These are phyloP conservation scores for Hypoxylon sp. DNA, from an alignment of 2,329 filamentous ascomycete species.

Conservation along the genomic window DNA sequence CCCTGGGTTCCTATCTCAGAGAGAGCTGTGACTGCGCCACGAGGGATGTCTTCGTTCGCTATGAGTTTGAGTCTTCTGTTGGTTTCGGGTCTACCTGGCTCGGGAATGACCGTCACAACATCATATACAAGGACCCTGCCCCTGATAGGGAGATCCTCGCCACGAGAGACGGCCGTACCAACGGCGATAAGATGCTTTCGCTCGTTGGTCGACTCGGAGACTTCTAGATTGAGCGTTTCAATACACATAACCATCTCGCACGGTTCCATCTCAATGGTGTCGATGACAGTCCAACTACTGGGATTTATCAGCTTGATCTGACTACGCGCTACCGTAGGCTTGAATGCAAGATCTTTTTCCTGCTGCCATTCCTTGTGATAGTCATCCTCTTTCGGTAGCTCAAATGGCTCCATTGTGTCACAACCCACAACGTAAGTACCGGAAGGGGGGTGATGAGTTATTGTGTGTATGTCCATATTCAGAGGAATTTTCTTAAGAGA, in stretches of 20 bases:
- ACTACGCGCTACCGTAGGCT: conserved; percentile 79
- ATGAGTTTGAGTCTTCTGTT: conserved; percentile 88
- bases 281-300: conserved; percentile 82
- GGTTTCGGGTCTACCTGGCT: conserved; percentile 87
- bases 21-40: conserved; percentile 90
- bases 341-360: conserved; percentile 75
- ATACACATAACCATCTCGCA: conserved; percentile 86
- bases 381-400: conserved; percentile 88
- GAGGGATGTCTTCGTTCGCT: conserved; percentile 89
- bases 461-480: conserved; percentile 76
- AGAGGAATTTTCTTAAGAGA: conserved; percentile 80
- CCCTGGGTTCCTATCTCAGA: conserved; percentile 89
- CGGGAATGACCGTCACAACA: conserved; percentile 90
- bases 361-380: conserved; percentile 84
- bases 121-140: conserved; percentile 93
- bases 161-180: conserved; percentile 87
- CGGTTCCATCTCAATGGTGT: conserved; percentile 79
- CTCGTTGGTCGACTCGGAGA: conserved; percentile 92
- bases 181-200: conserved; percentile 85
- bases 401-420: conserved; percentile 77
- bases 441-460: conserved; percentile 83
- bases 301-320: conserved; percentile 85
- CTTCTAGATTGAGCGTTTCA: conserved; percentile 86
- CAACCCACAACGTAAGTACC: conserved; percentile 84
- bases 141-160: conserved; percentile 89